Evolutionary conservation across 2,329 filamentous ascomycete genomes (phyloP).

Genomic region (Aureobasidium namibiae): DNA sequence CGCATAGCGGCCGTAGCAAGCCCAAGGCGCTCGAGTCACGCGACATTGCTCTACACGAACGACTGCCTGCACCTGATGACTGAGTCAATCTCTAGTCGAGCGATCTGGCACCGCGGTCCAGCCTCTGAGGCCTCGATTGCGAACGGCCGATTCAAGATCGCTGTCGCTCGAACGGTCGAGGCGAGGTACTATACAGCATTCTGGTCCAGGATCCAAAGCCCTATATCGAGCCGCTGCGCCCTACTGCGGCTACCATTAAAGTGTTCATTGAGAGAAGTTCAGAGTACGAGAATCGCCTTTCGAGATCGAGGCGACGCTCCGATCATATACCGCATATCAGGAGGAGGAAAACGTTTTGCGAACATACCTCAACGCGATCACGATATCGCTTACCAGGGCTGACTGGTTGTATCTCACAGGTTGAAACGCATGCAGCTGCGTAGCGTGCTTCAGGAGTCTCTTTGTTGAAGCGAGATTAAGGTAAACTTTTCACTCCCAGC

Average conservation of each 20-base stretch:
- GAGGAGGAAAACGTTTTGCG: neutral
- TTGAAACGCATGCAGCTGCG: slow-evolving; percentile 5
- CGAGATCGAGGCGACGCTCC: neutral
- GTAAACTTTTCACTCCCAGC: neutral
- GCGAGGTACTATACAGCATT: neutral
- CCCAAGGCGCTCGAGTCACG: neutral
- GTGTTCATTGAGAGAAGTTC: too few species aligned
- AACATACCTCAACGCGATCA: neutral
- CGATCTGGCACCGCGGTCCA: neutral
- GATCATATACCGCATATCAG: neutral
- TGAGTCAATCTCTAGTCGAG: neutral
- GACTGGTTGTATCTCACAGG: neutral
- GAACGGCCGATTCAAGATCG: neutral
- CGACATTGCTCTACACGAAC: neutral
- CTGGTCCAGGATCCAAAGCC: neutral
- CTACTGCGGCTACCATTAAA: neutral
- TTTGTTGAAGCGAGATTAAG: slow-evolving; percentile 7
- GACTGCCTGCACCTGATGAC: neutral
- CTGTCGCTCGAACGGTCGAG: neutral
- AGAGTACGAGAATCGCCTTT: neutral
- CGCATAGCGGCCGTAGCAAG: neutral
- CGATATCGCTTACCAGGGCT: neutral
- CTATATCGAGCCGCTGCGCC: neutral
- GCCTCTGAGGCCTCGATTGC: too few species aligned
- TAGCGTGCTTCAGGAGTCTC: slow-evolving; percentile 8